Evolutionary conservation across 1,284 basidiomycete species (phyloP).

Genomic region (Cryptococcus jaspeensis): DNA sequence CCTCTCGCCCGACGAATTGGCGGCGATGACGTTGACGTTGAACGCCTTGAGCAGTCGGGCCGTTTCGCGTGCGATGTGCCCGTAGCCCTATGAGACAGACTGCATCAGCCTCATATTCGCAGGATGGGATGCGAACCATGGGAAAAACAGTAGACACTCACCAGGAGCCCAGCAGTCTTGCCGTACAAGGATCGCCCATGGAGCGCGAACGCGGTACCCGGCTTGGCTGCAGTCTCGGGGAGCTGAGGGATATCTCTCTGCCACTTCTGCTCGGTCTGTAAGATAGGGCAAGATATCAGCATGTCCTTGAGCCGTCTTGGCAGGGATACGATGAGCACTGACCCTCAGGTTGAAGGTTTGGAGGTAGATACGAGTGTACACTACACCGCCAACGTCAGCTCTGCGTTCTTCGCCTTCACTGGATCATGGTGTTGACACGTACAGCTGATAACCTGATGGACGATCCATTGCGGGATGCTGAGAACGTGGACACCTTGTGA

Average conservation of each 20-base stretch:
- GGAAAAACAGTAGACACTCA: not conserved
- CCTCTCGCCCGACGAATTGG: conserved; percentile 41
- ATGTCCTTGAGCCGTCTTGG: not conserved
- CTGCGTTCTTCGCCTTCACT: no score
- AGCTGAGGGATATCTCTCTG: conserved; percentile 4
- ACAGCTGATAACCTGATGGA: conserved; percentile 39
- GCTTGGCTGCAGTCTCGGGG: not conserved
- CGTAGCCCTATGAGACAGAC: conserved; percentile 27
- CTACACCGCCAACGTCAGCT: not conserved
- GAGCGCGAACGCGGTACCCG: conserved; percentile 3
- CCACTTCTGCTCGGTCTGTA: conserved; percentile 13
- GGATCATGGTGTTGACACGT: conserved; percentile 1
- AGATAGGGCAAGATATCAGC: no score
- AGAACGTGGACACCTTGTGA: conserved; percentile 42
- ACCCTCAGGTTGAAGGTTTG: conserved; percentile 13
- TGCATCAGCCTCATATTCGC: conserved; percentile 3
- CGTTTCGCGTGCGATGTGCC: conserved; percentile 42
- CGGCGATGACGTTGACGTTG: conserved; percentile 42
- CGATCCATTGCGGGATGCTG: conserved; percentile 44
- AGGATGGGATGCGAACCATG: conserved; percentile 3
- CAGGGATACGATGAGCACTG: not conserved
- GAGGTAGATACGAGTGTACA: conserved; percentile 11
- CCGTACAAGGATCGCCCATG: conserved; percentile 17
- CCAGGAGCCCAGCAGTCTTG: conserved; percentile 32
- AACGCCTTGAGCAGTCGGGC: conserved; percentile 42